Evolutionary conservation across 2,329 filamentous ascomycete species (phyloP), one percentile per base, ranked within the genome.

Genomic region (Pseudogymnoascus sp.): DNA sequence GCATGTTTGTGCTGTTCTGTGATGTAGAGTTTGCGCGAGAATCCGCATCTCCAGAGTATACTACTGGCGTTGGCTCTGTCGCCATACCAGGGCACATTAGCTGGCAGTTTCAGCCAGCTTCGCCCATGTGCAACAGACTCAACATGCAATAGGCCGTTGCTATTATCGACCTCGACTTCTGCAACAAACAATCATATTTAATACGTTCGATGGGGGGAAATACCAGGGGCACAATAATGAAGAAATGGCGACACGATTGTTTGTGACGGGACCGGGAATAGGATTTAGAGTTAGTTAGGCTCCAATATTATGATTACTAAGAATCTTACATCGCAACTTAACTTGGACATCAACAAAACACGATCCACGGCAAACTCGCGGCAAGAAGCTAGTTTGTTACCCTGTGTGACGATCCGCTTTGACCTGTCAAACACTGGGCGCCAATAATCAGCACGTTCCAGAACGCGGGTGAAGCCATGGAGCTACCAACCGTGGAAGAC

Each of bases 21-120:
- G 25, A 55, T 55, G 49, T 55, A 55, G 49, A 28, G 25, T 33
- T 33, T 55, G 25, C 28, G 49, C 9, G 89, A 33, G 49, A 18
- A 18, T 8, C 9, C 16, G 28, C 25, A 55, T 18, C 14, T 31
- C 5, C 5, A 16, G 28, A 55, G n/a, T 33, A 18, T 12, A 18
- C 6, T 14, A 1, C 9, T 55, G 6, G 49, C 4, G 49, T 18
- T 55, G 25, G 25, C n/a, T 33, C n/a, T 14, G 18, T 25, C n/a
- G 11, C 49, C n/a, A 55, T 18, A 33, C 49, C 49, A 55, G 9
- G 28, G 18, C 18, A 2, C 18, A 18, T 18, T 55, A 2, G 45
- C n/a, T 12, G 9, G 8, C n/a, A 21, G 5, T 12, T 55, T 31
- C 25, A 28, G 45, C n/a, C n/a, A 3, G 4, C 4, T 52, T 16